Evolutionary conservation across 2,329 filamentous ascomycete genomes (phyloP).

Genomic region (Microdochium bolleyi): DNA sequence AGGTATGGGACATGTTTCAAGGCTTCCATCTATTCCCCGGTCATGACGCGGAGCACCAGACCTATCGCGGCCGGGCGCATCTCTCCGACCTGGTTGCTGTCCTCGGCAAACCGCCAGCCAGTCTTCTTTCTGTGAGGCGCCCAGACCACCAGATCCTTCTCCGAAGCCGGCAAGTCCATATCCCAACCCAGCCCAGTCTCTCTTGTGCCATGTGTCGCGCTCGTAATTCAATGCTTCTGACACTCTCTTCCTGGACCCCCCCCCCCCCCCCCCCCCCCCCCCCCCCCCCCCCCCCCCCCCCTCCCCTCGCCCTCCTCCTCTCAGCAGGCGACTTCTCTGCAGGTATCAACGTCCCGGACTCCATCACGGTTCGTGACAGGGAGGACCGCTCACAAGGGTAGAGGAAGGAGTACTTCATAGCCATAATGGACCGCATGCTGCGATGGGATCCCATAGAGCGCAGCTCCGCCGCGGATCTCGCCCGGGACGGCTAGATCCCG

Average conservation of each 20-base stretch:
- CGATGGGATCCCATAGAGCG: conserved; percentile 25
- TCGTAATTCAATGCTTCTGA: not conserved
- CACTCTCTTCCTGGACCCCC: no score
- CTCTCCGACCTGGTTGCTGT: conserved; percentile 38
- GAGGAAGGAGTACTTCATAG: conserved; percentile 19
- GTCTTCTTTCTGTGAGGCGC: conserved; percentile 22
- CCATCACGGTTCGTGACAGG: conserved; percentile 20
- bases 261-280: no score
- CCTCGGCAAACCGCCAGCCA: conserved; percentile 31
- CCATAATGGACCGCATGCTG: conserved; percentile 26
- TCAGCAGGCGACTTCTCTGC: conserved; percentile 19
- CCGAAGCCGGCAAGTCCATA: conserved; percentile 23
- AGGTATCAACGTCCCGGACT: conserved; percentile 11
- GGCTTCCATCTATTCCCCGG: conserved; percentile 33
- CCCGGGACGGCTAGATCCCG: conserved; percentile 22
- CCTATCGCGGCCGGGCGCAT: conserved; percentile 33
- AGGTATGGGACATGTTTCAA: conserved; percentile 43
- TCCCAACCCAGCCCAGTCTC: no score
- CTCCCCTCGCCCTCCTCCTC: no score
- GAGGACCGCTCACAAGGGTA: conserved; percentile 26
- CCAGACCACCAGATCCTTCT: conserved; percentile 27
- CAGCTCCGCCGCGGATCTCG: conserved; percentile 17
- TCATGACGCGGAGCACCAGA: conserved; percentile 25
- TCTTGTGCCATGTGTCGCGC: no score
- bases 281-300: no score